phyloP scores from a whole-genome alignment of 2,329 filamentous ascomycete genomes.

The Aspergillus hiratsukae region DNA sequence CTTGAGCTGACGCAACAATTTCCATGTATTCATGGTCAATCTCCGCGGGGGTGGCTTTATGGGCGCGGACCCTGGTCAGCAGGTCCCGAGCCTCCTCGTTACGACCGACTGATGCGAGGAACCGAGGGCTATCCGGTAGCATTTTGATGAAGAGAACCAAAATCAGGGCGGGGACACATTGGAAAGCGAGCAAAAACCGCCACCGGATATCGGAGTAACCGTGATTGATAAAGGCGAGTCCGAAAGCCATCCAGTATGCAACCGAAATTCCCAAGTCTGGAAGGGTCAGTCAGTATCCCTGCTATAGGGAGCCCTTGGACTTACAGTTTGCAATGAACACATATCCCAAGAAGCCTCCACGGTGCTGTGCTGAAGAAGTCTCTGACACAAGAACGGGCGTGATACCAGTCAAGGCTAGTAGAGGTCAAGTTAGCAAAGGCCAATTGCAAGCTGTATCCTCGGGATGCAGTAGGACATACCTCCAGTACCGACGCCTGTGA shows the following conservation, averaged over 20 bases:
- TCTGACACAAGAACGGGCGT: constrained; percentile 49
- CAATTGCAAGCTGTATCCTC: neutral
- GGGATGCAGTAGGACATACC: constrained; percentile 22
- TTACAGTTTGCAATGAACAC: constrained; percentile 51
- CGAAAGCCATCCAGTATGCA: constrained; percentile 36
- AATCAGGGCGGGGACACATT: constrained; percentile 29
- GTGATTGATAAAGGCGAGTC: constrained; percentile 30
- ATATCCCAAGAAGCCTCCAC: constrained; percentile 46
- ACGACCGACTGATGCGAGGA: constrained; percentile 29
- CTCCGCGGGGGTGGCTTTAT: constrained; percentile 16
- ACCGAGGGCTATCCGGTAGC: constrained; percentile 31
- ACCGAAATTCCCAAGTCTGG: constrained; percentile 45
- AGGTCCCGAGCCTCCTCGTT: constrained; percentile 47
- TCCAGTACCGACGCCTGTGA: constrained; percentile 52
- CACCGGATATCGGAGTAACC: constrained; percentile 32
- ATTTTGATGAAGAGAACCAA: constrained; percentile 26
- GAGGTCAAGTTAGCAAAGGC: constrained; percentile 9
- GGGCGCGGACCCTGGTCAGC: constrained; percentile 36
- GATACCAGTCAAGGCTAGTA: constrained; percentile 43
- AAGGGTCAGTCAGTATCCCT: neutral
- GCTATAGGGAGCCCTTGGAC: neutral
- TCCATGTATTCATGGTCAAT: constrained; percentile 34
- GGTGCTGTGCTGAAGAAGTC: constrained; percentile 43
- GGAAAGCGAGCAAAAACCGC: constrained; percentile 33
- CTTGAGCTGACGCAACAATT: constrained; percentile 29